A percentile compares a stretch with the other conserved stretches of the same genome.
These are phyloP conservation scores for Chlorella sp. DNA, from an alignment of 139 green algal species.

Conservation along the genomic window DNA sequence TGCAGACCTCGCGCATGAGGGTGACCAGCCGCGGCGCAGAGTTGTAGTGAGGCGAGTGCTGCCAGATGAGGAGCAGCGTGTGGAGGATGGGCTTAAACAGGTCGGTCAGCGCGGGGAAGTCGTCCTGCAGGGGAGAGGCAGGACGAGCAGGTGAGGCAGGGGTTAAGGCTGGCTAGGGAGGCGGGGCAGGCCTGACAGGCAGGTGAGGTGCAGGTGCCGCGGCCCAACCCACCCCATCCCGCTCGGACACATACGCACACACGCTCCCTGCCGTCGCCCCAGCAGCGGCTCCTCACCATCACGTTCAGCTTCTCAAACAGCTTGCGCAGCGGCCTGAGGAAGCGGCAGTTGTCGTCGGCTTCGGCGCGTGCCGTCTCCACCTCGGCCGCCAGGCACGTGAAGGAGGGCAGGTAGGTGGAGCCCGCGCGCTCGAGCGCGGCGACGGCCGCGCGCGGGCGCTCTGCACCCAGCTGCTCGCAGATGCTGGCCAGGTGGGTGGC, in stretches of 20 bases:
- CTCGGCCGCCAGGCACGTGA: constrained; percentile 66
- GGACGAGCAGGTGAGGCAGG: too few species aligned
- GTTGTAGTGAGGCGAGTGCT: constrained; percentile 84
- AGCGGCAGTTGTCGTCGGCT: constrained; percentile 82
- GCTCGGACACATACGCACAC: too few species aligned
- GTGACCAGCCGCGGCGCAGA: constrained; percentile 76
- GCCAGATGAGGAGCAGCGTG: constrained; percentile 90
- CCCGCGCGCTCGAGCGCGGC: constrained; percentile 74
- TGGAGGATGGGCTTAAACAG: constrained; percentile 90
- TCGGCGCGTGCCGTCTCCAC: constrained; percentile 61
- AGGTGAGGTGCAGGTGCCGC: too few species aligned
- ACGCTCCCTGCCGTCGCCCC: too few species aligned
- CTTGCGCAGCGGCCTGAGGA: constrained; percentile 74
- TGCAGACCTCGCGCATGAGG: constrained; percentile 86
- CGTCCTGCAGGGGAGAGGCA: too few species aligned
- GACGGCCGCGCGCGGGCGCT: constrained; percentile 69
- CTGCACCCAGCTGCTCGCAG: constrained; percentile 74
- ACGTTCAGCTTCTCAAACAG: constrained; percentile 82
- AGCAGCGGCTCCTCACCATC: too few species aligned
- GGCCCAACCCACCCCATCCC: too few species aligned
- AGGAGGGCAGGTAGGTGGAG: constrained; percentile 81
- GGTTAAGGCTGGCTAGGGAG: too few species aligned
- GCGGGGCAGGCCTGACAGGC: too few species aligned
- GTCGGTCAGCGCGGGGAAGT: constrained; percentile 41
- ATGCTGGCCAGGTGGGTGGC: constrained; percentile 83